These are phyloP conservation scores for Daldinia grandis DNA, from an alignment of 495 filamentous ascomycete species.

Conservation along the genomic window DNA sequence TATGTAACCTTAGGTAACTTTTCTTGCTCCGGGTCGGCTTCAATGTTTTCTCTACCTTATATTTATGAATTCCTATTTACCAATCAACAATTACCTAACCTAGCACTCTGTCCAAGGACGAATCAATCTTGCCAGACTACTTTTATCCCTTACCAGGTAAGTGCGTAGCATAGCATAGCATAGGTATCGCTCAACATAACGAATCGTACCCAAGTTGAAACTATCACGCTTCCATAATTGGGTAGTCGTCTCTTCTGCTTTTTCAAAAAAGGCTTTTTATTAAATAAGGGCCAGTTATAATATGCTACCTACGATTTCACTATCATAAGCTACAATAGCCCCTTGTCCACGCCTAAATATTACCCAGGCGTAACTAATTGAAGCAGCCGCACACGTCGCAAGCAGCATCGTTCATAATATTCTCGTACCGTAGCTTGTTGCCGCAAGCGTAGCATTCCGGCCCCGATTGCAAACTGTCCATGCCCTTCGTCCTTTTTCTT, in stretches of 20 bases:
- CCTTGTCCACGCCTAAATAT: no score
- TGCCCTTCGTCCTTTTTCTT: not conserved
- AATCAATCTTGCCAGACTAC: not conserved
- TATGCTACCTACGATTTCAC: not conserved
- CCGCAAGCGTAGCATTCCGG: slow-evolving; percentile 29
- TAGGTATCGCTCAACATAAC: not conserved
- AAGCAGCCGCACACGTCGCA: slow-evolving; percentile 23
- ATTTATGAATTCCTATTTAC: no score
- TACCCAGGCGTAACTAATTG: slow-evolving; percentile 7
- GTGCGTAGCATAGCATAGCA: not conserved
- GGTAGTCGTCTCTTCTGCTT: not conserved
- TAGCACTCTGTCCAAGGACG: no score
- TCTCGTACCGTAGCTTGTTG: not conserved
- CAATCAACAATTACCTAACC: no score
- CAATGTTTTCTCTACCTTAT: no score
- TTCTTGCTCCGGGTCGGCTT: not conserved
- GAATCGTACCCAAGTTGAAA: no score
- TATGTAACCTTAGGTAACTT: not conserved
- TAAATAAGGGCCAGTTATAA: not conserved
- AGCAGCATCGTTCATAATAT: not conserved
- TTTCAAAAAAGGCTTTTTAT: no score
- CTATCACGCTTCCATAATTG: no score
- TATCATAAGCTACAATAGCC: no score
- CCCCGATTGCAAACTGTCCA: slow-evolving; percentile 7
- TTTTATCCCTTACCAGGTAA: not conserved